Percentiles rank a stretch among this genome's conserved stretches.
Evolutionary conservation across 1,284 basidiomycete genomes (phyloP).

Genomic region (Sphaerobolus stellatus): DNA sequence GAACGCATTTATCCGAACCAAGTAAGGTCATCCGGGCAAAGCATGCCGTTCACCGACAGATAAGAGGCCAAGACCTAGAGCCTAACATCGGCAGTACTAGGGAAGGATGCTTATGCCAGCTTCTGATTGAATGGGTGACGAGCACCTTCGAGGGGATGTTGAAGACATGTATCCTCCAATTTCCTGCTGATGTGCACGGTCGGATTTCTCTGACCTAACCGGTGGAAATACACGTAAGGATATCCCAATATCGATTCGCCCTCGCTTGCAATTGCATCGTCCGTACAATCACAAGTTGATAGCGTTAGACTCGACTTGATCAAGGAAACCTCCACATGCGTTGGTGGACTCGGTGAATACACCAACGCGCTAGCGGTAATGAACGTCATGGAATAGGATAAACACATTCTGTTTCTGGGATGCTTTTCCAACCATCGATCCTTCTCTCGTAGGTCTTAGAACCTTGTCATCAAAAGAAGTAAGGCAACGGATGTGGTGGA

Average conservation of each 20-base stretch:
- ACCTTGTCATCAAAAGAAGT: not conserved
- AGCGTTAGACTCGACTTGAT: not conserved
- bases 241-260: too few relatives aligned
- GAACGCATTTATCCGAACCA: not conserved
- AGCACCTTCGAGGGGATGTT: too few relatives aligned
- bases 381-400: not conserved
- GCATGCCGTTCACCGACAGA: not conserved
- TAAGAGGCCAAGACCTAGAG: too few relatives aligned
- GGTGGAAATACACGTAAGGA: not conserved
- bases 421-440: constrained; percentile 15
- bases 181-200: too few relatives aligned
- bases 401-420: constrained; percentile 17
- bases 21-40: constrained; percentile 1
- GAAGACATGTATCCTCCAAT: too few relatives aligned
- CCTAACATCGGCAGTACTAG: too few relatives aligned
- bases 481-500: constrained; percentile 17
- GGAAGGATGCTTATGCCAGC: too few relatives aligned
- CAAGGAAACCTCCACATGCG: not conserved
- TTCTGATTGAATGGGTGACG: too few relatives aligned
- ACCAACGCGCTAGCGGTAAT: constrained; percentile 7
- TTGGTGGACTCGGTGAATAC: not conserved
- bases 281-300: too few relatives aligned
- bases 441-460: constrained; percentile 10
- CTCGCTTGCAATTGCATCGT: too few relatives aligned
- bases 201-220: not conserved